Evolutionary conservation across 2,329 filamentous ascomycete genomes (phyloP).

Genomic region (Dothistroma pini): DNA sequence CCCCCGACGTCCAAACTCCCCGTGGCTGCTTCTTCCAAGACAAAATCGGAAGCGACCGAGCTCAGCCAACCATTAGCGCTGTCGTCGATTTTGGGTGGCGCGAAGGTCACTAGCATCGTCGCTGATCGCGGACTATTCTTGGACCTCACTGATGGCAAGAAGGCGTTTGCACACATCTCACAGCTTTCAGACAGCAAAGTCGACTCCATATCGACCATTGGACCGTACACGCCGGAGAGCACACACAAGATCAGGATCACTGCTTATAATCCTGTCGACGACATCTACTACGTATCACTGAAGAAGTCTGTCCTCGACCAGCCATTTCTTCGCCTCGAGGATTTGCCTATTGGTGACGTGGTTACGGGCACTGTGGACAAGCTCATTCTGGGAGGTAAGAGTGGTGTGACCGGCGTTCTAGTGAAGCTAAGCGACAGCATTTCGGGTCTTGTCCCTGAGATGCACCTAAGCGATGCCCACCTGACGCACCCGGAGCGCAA

Average conservation of each 20-base stretch:
- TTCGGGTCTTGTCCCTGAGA: constrained; percentile 79
- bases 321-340: constrained; percentile 85
- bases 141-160: constrained; percentile 50
- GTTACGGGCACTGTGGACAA: constrained; percentile 83
- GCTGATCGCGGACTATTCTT: constrained; percentile 77
- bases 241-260: constrained; percentile 77
- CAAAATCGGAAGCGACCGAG: constrained; percentile 25
- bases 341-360: constrained; percentile 75
- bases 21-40: constrained; percentile 29
- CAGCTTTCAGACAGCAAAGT: constrained; percentile 85
- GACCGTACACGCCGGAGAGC: constrained; percentile 73
- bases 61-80: constrained; percentile 57
- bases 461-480: constrained; percentile 82
- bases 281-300: constrained; percentile 78
- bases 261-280: constrained; percentile 83
- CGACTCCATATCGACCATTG: constrained; percentile 72
- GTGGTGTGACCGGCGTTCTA: constrained; percentile 76
- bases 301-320: constrained; percentile 80
- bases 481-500: constrained; percentile 95
- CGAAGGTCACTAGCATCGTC: constrained; percentile 76
- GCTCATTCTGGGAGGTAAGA: constrained; percentile 70
- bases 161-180: constrained; percentile 87
- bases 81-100: constrained; percentile 72
- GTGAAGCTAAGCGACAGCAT: constrained; percentile 83
- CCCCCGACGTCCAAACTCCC: constrained; percentile 38